These are phyloP conservation scores for Tremella mesenterica DNA, from an alignment of 768 basidiomycete genomes.

Conservation along the genomic window DNA sequence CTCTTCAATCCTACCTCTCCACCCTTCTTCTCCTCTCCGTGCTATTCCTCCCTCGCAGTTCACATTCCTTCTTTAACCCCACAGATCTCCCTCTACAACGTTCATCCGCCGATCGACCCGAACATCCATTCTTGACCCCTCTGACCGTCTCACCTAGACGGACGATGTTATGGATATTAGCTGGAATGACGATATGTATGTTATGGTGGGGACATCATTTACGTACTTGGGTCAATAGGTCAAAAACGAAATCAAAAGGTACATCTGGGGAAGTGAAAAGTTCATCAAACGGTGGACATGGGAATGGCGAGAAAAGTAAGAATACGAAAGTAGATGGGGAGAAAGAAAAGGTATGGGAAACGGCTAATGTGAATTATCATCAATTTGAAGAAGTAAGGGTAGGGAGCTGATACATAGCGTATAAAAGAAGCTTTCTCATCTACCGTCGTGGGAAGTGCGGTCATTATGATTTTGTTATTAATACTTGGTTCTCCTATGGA, in stretches of 20 bases:
- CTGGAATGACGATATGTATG: conserved; percentile 54
- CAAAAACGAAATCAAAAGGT: neutral
- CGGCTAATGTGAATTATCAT: no score
- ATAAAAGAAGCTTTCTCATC: conserved; percentile 10
- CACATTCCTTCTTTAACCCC: neutral
- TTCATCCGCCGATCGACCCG: conserved; percentile 53
- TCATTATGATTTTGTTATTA: conserved; percentile 19
- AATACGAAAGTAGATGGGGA: neutral
- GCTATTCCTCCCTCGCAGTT: conserved; percentile 29
- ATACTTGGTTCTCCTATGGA: conserved; percentile 7
- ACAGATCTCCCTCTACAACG: conserved; percentile 1
- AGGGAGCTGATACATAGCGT: conserved; percentile 9
- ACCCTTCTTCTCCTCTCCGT: conserved; percentile 25
- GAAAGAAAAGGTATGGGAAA: neutral
- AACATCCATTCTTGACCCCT: conserved; percentile 60
- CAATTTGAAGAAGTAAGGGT: no score
- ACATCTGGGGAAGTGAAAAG: no score
- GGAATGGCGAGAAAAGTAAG: no score
- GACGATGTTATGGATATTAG: conserved; percentile 55
- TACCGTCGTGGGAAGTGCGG: conserved; percentile 39
- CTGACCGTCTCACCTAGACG: conserved; percentile 56
- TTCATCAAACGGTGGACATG: no score
- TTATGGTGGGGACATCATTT: conserved; percentile 67
- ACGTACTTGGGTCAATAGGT: conserved; percentile 52
- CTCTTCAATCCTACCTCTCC: conserved; percentile 26